Percentiles rank a stretch among this genome's conserved stretches.
These are phyloP conservation scores for Geopyxis carbonaria DNA, from an alignment of 495 filamentous ascomycete genomes.

Conservation along the genomic window DNA sequence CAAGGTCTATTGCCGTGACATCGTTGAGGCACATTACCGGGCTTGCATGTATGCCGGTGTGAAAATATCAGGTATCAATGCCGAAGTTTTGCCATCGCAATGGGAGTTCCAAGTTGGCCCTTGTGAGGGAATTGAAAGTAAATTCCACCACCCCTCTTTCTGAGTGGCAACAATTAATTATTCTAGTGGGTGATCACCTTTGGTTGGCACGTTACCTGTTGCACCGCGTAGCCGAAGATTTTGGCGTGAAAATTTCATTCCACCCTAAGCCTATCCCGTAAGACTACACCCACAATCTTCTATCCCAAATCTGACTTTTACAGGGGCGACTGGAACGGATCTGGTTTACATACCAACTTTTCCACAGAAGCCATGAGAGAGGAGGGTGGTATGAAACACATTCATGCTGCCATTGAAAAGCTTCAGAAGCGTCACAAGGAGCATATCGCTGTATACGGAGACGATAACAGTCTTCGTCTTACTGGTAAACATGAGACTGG, in stretches of 20 bases:
- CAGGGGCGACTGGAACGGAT: slow-evolving; percentile 93
- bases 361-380: slow-evolving; percentile 71
- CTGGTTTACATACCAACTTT: slow-evolving; percentile 84
- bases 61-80: slow-evolving; percentile 96
- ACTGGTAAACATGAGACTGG: slow-evolving; percentile 94
- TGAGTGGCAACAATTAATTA: slow-evolving; percentile 10
- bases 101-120: slow-evolving; percentile 99
- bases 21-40: slow-evolving; percentile 97
- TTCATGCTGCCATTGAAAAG: slow-evolving; percentile 74
- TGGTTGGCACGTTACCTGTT: slow-evolving; percentile 96
- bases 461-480: slow-evolving; percentile 77
- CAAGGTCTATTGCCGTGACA: slow-evolving; percentile 95
- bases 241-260: slow-evolving; percentile 90
- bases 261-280: slow-evolving; percentile 88
- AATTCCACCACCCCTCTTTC: slow-evolving; percentile 28
- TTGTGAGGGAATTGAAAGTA: slow-evolving; percentile 72
- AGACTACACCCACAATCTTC: background rate
- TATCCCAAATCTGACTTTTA: background rate
- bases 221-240: slow-evolving; percentile 90
- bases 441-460: slow-evolving; percentile 95
- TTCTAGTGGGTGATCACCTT: slow-evolving; percentile 79
- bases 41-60: slow-evolving; percentile 83
- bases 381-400: slow-evolving; percentile 87
- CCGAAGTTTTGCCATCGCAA: slow-evolving; percentile 95
- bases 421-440: slow-evolving; percentile 76